Conservation (phyloP, 176 grass and related monocot species). For the Triticum timopheevii region DNA sequence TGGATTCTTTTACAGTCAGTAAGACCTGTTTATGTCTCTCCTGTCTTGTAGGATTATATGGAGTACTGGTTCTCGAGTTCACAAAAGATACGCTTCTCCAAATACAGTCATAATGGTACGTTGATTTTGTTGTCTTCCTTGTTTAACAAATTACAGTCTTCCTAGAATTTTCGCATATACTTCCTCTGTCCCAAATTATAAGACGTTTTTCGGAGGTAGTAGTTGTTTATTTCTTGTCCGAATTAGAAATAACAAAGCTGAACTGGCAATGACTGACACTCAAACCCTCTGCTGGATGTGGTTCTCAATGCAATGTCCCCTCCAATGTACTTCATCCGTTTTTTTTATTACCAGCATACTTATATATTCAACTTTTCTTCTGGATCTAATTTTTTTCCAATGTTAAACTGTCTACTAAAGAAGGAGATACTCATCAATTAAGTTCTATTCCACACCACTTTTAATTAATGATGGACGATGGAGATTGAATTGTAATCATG, state of each 20-base stretch:
- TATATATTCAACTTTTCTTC: constrained; percentile 5
- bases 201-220: too few species aligned
- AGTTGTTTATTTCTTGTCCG: not conserved
- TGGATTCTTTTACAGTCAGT: not conserved
- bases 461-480: not conserved
- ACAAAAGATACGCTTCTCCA: constrained; percentile 75
- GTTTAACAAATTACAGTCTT: not conserved
- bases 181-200: too few species aligned
- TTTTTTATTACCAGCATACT: constrained; percentile 14
- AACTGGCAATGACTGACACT: not conserved
- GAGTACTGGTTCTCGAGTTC: constrained; percentile 82
- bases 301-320: not conserved
- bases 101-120: constrained; percentile 89
- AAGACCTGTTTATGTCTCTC: constrained; percentile 9
- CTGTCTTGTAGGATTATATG: constrained; percentile 78
- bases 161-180: not conserved
- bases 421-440: not conserved
- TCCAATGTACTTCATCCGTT: not conserved
- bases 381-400: not conserved
- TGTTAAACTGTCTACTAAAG: not conserved
- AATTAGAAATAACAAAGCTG: not conserved
- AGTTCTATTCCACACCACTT: not conserved
- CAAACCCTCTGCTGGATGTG: not conserved
- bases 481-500: not conserved
- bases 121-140: constrained; percentile 1